Evolutionary conservation across 495 filamentous ascomycete genomes (phyloP).

Genomic region (Lepraria neglecta): DNA sequence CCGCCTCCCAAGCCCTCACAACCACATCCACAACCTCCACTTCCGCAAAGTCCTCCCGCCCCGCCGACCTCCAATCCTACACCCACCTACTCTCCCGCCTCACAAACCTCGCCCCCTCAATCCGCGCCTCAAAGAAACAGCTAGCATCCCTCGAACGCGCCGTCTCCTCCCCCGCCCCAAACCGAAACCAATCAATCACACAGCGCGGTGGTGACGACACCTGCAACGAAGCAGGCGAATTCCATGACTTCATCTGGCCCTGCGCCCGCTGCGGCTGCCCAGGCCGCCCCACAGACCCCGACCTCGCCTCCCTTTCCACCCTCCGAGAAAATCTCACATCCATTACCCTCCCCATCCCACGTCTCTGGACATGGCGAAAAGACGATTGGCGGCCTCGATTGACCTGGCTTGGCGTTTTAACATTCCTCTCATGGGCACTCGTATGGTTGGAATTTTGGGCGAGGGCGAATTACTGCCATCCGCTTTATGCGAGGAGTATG

Average conservation of each 20-base stretch:
- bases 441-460: conserved; percentile 49
- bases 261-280: conserved; percentile 33
- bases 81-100: conserved; percentile 52
- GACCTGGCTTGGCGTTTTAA: conserved; percentile 51
- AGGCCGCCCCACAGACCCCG: conserved; percentile 1
- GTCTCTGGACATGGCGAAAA: conserved; percentile 46
- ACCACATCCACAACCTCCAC: conserved; percentile 17
- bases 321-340: conserved; percentile 24
- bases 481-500: conserved; percentile 39
- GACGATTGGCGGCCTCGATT: conserved; percentile 41
- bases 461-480: conserved; percentile 53
- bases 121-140: conserved; percentile 59
- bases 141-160: conserved; percentile 60
- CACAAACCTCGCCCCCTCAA: conserved; percentile 53
- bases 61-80: conserved; percentile 35
- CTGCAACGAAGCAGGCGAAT: conserved; percentile 27
- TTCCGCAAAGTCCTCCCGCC: conserved; percentile 18
- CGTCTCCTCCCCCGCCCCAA: conserved; percentile 38
- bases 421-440: conserved; percentile 47
- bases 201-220: conserved; percentile 1
- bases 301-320: conserved; percentile 6
- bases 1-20: conserved; percentile 15
- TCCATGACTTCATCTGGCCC: conserved; percentile 27
- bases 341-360: conserved; percentile 50
- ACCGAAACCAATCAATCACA: conserved; percentile 14